These are phyloP conservation scores for Cinnamomum chago DNA, from an alignment of 164 flowering plant species.

Conservation along the genomic window DNA sequence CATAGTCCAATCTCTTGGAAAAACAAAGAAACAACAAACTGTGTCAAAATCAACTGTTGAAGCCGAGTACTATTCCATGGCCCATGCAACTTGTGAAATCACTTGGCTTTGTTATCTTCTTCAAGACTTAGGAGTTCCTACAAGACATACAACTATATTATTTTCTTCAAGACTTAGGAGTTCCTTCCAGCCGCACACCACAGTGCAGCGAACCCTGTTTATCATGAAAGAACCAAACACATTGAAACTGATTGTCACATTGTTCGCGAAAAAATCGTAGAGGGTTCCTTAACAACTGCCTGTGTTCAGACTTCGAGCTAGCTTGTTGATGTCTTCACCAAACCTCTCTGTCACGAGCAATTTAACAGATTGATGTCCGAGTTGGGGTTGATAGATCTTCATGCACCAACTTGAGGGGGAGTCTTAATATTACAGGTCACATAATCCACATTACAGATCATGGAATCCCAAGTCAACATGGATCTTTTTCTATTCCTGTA, in stretches of 20 bases:
- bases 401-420: slow-evolving; percentile 2
- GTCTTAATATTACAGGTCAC: not conserved
- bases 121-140: not conserved
- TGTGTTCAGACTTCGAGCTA: not conserved
- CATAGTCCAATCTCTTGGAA: too few species aligned
- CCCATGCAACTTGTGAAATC: not conserved
- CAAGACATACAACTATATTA: not conserved
- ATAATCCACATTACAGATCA: too few species aligned
- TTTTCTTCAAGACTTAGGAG: not conserved
- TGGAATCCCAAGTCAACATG: too few species aligned
- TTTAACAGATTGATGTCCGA: not conserved
- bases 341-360: not conserved
- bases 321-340: not conserved
- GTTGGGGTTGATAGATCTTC: not conserved
- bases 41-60: not conserved
- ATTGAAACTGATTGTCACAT: not conserved
- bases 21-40: too few species aligned
- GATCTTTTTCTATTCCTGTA: too few species aligned
- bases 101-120: not conserved
- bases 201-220: not conserved
- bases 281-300: not conserved
- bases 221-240: too few species aligned
- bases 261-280: not conserved
- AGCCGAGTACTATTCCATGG: not conserved
- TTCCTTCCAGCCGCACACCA: not conserved